Evolutionary conservation across 192 early-diverging fungal species (phyloP).

Genomic region (Coemansia sp.): DNA sequence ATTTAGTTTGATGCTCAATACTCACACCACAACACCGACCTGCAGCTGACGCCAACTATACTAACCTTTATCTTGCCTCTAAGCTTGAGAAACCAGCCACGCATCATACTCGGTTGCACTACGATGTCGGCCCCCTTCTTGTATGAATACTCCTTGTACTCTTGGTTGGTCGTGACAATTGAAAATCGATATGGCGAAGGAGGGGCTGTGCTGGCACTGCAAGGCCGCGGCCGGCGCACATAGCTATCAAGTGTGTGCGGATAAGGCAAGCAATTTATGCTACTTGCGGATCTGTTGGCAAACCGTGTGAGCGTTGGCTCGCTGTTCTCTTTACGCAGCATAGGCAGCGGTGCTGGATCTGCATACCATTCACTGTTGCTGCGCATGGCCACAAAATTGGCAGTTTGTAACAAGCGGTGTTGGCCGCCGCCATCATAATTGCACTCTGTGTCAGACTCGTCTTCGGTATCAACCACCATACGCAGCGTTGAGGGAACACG

Average conservation of each 20-base stretch:
- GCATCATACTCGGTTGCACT: conserved; percentile 38
- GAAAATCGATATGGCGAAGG: conserved; percentile 41
- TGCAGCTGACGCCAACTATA: neutral
- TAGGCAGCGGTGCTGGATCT: conserved; percentile 4
- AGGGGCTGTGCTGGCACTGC: conserved; percentile 20
- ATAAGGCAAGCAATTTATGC: conserved; percentile 25
- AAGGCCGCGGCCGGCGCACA: conserved; percentile 27
- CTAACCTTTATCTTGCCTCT: conserved; percentile 49
- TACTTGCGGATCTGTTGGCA: conserved; percentile 16
- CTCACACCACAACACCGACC: neutral
- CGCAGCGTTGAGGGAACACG: conserved; percentile 46
- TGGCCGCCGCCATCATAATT: neutral
- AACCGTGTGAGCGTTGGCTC: conserved; percentile 25
- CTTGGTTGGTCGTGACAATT: conserved; percentile 35
- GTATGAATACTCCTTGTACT: conserved; percentile 45
- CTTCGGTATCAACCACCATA: conserved; percentile 4
- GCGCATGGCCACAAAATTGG: neutral
- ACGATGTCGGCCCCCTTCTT: conserved; percentile 32
- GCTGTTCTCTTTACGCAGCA: conserved; percentile 26
- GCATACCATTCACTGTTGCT: neutral
- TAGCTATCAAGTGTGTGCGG: conserved; percentile 44
- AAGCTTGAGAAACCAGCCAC: conserved; percentile 42
- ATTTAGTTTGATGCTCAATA: neutral
- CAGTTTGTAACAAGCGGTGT: neutral
- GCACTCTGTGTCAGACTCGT: neutral